Evolutionary conservation across 495 filamentous ascomycete genomes (phyloP), one percentile per base, ranked within the genome.

Genomic region (Trichoderma virens): DNA sequence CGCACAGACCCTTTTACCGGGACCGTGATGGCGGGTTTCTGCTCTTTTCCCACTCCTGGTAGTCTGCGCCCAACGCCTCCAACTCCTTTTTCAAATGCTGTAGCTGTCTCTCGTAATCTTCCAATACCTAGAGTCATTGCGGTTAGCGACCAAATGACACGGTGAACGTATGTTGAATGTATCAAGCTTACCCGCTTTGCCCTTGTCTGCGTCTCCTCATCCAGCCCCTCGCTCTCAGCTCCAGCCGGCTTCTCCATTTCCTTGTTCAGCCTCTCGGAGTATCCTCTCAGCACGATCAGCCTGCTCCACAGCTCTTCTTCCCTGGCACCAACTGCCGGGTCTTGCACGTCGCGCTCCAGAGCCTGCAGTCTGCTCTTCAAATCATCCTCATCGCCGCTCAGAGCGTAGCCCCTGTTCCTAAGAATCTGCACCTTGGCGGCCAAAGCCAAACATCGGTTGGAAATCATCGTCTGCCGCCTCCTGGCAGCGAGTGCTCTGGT

Each of bases 261-360:
- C 61, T 82, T 81, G 74, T 91, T 88, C 67, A 99, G 76, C 56
- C 85, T 83, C 70, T 87, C 86, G 38, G 90, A 89, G 67, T 91
- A 84, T 66, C 93, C 91, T 67, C 90, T 80, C 39, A 97, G 85
- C 30, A 87, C 87, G 63, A 96, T 84, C 83, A 99, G 88, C 35
- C 95, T 81, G 39, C 94, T 95, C 94, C 94, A 99, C 60, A 99
- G 89, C 78, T 99, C 94, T 75, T 99, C 94, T 62, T 86, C 86
- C 63, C 92, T 79, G 5, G 92, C 93, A 61, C 82, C 87, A 56
- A 97, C 79, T 20, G 86, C 87, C 2, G 95, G 93, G 76, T 99
- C 95, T 63, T 88, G 88, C 18, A 93, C 84, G 20, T 75, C 76
- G 67, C 83, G 85, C 71, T 96, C 91, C 67, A 99, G 80, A 59